Evolutionary conservation across 352 stramenopile species (phyloP), one percentile per base, ranked within the genome.

Genomic region (Pythium dissotocum): DNA sequence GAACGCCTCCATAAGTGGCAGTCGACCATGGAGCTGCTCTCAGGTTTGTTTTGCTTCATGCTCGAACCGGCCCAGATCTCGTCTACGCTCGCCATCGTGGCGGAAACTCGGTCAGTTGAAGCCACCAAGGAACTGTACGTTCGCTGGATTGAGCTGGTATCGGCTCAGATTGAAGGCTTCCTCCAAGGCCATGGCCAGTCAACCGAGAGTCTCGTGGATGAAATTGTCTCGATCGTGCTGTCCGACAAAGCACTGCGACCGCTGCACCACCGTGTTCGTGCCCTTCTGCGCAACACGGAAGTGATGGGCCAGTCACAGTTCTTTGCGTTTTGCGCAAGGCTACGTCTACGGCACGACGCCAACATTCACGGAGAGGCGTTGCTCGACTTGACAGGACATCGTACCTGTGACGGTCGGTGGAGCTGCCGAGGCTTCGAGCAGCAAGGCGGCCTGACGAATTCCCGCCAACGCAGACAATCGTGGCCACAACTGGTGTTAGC

Each of bases 241-340:
- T 36, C 18, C 18, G 46, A 65, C 26, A 14, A 18, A 6, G 7
- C 4, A 1, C 46, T 10, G 40, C 53, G 40, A 49, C 14, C 14
- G 24, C 40, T 49, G 2, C 35, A 65, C 35, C 46, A 40, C 1
- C 14, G 14, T 1, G n/a, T 70, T 10, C 35, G 28, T 1, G 16
- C 40, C 7, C 28, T 70, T 26, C 63, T 70, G 21, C 63, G 63
- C n/a, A 70, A 70, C 63, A 65, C 63, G 13, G 16, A 9, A 0
- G 40, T 49, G 14, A 49, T 49, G 13, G 40, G 40, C 4, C 13
- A 49, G 13, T 6, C 4, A 7, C 16, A 49, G 6, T 49, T 49
- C 40, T 3, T 3, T 8, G 16, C 40, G 4, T 49, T 49, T 13
- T 24, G 18, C 8, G 40, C 40, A 5, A 21, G 40, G 7, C 40